Percentiles rank a stretch among this genome's conserved stretches.
Evolutionary conservation across 116 monocot species (phyloP).

Genomic region (Trichopus zeylanicus): DNA sequence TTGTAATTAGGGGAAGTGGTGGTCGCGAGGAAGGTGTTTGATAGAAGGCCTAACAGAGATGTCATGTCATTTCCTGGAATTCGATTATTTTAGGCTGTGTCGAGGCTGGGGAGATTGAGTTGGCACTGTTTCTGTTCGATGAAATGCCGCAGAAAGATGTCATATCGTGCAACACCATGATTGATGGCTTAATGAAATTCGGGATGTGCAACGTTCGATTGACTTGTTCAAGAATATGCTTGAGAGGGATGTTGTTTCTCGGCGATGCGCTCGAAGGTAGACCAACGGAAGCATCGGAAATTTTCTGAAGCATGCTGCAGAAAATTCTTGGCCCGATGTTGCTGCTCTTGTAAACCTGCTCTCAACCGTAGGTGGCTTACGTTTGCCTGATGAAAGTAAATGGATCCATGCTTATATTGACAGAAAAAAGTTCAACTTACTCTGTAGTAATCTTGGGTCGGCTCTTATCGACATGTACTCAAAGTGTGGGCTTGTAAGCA

Average conservation of each 20-base stretch:
- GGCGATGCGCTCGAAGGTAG: slow-evolving; percentile 12
- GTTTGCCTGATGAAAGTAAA: slow-evolving; percentile 19
- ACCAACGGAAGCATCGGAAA: slow-evolving; percentile 12
- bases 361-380: slow-evolving; percentile 16
- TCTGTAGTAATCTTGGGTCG: slow-evolving; percentile 10
- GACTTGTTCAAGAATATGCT: slow-evolving; percentile 16
- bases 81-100: slow-evolving; percentile 21
- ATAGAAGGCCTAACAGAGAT: slow-evolving; percentile 14
- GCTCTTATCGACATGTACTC: slow-evolving; percentile 34
- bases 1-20: slow-evolving; percentile 2
- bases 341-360: slow-evolving; percentile 25
- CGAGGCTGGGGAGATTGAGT: background rate
- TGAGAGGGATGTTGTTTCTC: slow-evolving; percentile 7
- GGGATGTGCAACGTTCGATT: slow-evolving; percentile 6
- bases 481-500: slow-evolving; percentile 21
- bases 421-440: slow-evolving; percentile 2
- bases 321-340: slow-evolving; percentile 10
- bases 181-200: slow-evolving; percentile 11
- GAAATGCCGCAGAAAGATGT: slow-evolving; percentile 18
- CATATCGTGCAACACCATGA: slow-evolving; percentile 13
- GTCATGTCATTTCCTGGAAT: slow-evolving; percentile 11
- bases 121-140: slow-evolving; percentile 12
- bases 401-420: slow-evolving; percentile 18
- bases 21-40: slow-evolving; percentile 9
- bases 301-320: slow-evolving; percentile 17